A percentile compares a stretch with the other conserved stretches of the same genome.
Evolutionary conservation across 2,329 filamentous ascomycete genomes (phyloP).

Genomic region (Claviceps spartinae): DNA sequence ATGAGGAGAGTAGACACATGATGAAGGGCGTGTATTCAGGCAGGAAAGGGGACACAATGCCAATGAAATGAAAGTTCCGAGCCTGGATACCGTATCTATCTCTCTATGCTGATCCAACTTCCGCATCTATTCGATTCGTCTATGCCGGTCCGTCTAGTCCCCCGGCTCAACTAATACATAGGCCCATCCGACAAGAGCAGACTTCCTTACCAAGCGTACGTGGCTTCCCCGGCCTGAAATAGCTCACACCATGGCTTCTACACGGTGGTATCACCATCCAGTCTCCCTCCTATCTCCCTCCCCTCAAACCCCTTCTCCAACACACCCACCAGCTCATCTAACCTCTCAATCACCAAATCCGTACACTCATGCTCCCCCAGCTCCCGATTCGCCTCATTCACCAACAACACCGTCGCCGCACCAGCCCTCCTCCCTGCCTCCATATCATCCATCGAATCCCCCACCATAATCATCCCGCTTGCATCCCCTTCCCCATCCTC

Average conservation of each 20-base stretch:
- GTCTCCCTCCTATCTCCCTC: slow-evolving; percentile 10
- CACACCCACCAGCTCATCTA: slow-evolving; percentile 66
- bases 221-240: neutral
- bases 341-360: slow-evolving; percentile 53
- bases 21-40: neutral
- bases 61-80: neutral
- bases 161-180: neutral
- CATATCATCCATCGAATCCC: slow-evolving; percentile 86
- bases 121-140: too few relatives aligned
- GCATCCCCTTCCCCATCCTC: slow-evolving; percentile 17
- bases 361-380: slow-evolving; percentile 61
- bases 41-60: neutral
- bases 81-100: neutral
- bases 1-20: neutral
- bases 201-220: neutral
- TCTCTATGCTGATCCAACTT: neutral
- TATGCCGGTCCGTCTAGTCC: neutral
- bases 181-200: neutral
- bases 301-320: slow-evolving; percentile 64
- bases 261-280: neutral
- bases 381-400: slow-evolving; percentile 66
- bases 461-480: slow-evolving; percentile 48
- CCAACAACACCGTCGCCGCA: slow-evolving; percentile 77
- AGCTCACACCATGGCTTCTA: neutral
- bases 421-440: slow-evolving; percentile 71